These are phyloP conservation scores for Cystobasidium slooffiae DNA, from an alignment of 1,284 basidiomycete species.

Conservation along the genomic window DNA sequence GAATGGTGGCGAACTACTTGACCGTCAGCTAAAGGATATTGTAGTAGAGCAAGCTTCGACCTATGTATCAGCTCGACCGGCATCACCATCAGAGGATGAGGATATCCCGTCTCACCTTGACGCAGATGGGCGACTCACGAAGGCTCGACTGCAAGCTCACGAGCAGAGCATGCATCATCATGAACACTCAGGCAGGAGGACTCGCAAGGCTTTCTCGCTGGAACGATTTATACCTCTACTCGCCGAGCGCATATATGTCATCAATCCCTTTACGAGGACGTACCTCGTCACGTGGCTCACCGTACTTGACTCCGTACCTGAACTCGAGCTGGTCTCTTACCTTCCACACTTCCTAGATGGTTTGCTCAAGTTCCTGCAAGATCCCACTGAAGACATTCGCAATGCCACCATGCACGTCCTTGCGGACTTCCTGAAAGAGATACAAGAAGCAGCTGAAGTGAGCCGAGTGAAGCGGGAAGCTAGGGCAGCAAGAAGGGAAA, in stretches of 20 bases:
- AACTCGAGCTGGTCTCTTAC: conserved; percentile 90
- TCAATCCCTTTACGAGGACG: conserved; percentile 93
- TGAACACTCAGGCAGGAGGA: not conserved
- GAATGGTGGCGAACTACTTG: conserved; percentile 97
- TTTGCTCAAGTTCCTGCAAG: conserved; percentile 89
- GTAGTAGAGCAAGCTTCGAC: conserved; percentile 95
- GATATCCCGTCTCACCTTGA: too few relatives aligned
- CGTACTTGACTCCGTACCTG: conserved; percentile 93
- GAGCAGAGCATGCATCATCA: not conserved
- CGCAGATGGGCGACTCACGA: not conserved
- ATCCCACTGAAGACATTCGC: conserved; percentile 91
- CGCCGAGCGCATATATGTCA: conserved; percentile 88
- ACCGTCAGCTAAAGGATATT: conserved; percentile 95
- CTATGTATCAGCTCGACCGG: conserved; percentile 70
- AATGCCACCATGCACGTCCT: conserved; percentile 89
- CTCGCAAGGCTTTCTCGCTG: conserved; percentile 75
- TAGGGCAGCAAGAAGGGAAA: conserved; percentile 35
- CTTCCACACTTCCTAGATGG: conserved; percentile 94
- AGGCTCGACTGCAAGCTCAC: not conserved
- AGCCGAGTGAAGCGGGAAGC: conserved; percentile 58
- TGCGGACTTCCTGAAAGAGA: conserved; percentile 90
- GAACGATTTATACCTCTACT: conserved; percentile 93
- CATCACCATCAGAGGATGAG: not conserved
- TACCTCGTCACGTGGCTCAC: conserved; percentile 97
- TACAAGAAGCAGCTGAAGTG: conserved; percentile 74